Evolutionary conservation across 2,329 filamentous ascomycete species (phyloP), one percentile per base, ranked within the genome.

Genomic region (Exophiala xenobiotica): DNA sequence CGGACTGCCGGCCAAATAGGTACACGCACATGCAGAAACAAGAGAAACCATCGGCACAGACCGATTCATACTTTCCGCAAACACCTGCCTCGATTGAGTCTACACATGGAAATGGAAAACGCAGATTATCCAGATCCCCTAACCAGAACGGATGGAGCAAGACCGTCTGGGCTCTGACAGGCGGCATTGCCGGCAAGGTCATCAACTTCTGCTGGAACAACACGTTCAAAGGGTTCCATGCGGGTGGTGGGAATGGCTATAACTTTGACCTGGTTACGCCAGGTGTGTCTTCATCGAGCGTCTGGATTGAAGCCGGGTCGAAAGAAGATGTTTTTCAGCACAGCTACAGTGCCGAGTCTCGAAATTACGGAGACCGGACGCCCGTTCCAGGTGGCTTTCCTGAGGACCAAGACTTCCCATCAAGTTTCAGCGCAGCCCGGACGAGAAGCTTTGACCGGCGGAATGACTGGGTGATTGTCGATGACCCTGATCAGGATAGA

Each of bases 181-280:
- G 63, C 20, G 63, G 63, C 1, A 59, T 68, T n/a, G 66, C 67
- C 7, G 87, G 88, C 14, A 92, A 86, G 63, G 83, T 95, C 0
- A 90, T 89, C 80, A 81, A 90, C 60, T 93, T 96, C 63, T 96
- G 91, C 73, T 88, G 76, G 67, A 73, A 74, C 0, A 82, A 79
- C 6, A 68, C 87, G 0, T 95, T 96, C 64, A 79, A 80, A 48
- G 91, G 91, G 0, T 96, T 96, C 67, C 85, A 91, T 56, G 90
- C 91, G 9, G 92, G 91, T 6, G 89, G 87, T 2, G 92, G 91
- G 6, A 77, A 76, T 53, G 83, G 82, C 20, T 95, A 91, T 64
- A 73, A 79, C 5, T 72, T 88, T 60, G 66, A 74, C 20, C 53
- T 66, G 44, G 64, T 57, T 37, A 62, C 41, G 39, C 48, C 57